Conservation (phyloP, 371 early-diverging fungal genomes). For the Entomophthora muscae region DNA sequence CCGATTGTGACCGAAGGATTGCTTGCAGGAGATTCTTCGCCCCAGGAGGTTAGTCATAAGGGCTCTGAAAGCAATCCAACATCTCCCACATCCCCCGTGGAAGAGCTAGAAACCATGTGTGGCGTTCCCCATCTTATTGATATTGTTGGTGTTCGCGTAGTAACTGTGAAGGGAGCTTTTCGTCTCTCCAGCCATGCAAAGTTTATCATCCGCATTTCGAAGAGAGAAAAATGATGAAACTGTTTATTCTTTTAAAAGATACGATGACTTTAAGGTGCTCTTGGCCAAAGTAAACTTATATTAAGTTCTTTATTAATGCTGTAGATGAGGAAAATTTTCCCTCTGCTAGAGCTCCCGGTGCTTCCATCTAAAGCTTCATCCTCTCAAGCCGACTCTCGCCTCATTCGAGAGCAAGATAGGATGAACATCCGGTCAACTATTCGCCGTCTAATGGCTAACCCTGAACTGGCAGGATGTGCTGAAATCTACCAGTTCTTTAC, state of each 20-base stretch:
- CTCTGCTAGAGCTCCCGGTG: conserved; percentile 13
- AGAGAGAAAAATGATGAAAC: neutral
- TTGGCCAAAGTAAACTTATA: neutral
- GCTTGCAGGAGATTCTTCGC: neutral
- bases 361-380: conserved; percentile 6
- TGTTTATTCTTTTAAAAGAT: conserved; percentile 1
- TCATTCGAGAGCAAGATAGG: conserved; percentile 32
- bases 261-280: neutral
- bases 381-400: neutral
- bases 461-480: conserved; percentile 18
- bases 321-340: conserved; percentile 9
- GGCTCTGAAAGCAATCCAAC: neutral
- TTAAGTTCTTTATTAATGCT: neutral
- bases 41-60: neutral
- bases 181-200: neutral
- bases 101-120: neutral
- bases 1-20: neutral
- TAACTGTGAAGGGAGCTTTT: conserved; percentile 1
- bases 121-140: neutral
- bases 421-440: conserved; percentile 26
- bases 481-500: conserved; percentile 25
- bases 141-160: conserved; percentile 5
- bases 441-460: conserved; percentile 21
- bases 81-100: neutral
- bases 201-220: neutral